Base-by-base conservation (phyloP, 2,329 filamentous ascomycete genomes). In the Fusarium praegraminearum region DNA sequence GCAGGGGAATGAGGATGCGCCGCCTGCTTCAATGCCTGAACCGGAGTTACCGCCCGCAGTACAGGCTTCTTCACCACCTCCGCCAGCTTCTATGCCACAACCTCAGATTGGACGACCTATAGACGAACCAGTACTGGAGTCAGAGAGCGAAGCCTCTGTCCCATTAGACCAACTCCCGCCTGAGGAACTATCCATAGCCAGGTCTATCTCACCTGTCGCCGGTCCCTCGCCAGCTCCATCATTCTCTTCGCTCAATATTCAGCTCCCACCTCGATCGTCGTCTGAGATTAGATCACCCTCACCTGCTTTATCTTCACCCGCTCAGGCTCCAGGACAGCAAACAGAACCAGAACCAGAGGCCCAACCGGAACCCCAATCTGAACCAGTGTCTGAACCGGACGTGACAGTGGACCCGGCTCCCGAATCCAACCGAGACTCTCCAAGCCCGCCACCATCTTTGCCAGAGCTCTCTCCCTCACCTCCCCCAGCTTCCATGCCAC, bases 11-110 rank as follows among this genome's bases (percentile, higher is more conserved):
- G 46, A 67, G 1, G 57, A 61, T 45, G 44, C n/a, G 7, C 63
- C 43, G 1, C 9, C 69, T n/a, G 70, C 70, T 55, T 70, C 70
- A 4, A 57, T 68, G 55, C 70, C 69, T 3, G 64, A 72, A 6
- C 52, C 57, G 15, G 52, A 72, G 2, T 30, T 71, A 3, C 64
- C 64, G 1, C 32, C 49, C 18, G 30, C 49, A n/a, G 47, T 52
- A 0, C 41, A 58, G 10, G 43, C 45, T 22, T 58, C 52, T 40
- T 69, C 61, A 1, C 65, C 54, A 7, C 44, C 35, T 5, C 59
- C 50, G 5, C 54, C 65, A 28, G 60, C 62, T 16, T 64, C 72
- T 3, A 73, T 72, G 67, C 67, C 70, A 1, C 53, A 59, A 4
- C 50, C 35, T 4, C 49, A 26, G 0, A 30, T 65, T 32, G 33